A percentile compares a stretch with the other conserved stretches of the same genome.
These are phyloP conservation scores for Monarda citriodora DNA, from an alignment of 305 asterid genomes.

Conservation along the genomic window DNA sequence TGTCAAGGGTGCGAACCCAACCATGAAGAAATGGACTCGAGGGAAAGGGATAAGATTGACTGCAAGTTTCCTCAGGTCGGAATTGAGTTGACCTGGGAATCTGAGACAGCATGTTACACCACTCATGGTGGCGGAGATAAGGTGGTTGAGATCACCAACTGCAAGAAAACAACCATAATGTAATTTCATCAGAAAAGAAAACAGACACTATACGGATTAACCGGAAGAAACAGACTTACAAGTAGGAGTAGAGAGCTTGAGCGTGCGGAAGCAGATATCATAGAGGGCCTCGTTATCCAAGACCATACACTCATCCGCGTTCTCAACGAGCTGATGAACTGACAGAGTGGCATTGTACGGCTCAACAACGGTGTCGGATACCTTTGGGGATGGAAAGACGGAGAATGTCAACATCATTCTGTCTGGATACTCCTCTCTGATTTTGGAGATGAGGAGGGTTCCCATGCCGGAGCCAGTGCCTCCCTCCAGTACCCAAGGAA, in stretches of 20 bases:
- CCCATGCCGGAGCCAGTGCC: slow-evolving; percentile 75
- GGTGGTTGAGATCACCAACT: slow-evolving; percentile 70
- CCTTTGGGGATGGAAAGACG: slow-evolving; percentile 60
- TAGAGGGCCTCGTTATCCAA: slow-evolving; percentile 64
- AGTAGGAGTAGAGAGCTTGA: slow-evolving; percentile 59
- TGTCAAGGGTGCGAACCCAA: slow-evolving; percentile 53
- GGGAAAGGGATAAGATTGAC: slow-evolving; percentile 66
- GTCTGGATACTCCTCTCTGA: slow-evolving; percentile 63
- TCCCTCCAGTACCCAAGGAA: slow-evolving; percentile 64
- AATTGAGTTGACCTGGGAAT: slow-evolving; percentile 56
- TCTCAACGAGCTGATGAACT: slow-evolving; percentile 64
- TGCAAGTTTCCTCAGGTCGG: slow-evolving; percentile 51
- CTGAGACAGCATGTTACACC: slow-evolving; percentile 66
- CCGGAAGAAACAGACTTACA: slow-evolving; percentile 30
- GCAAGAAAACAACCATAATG: slow-evolving; percentile 8
- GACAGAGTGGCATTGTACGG: slow-evolving; percentile 65
- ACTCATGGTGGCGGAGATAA: slow-evolving; percentile 61
- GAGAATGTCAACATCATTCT: slow-evolving; percentile 66
- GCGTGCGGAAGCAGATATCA: slow-evolving; percentile 62
- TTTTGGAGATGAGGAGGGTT: slow-evolving; percentile 61
- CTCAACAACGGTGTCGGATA: slow-evolving; percentile 63
- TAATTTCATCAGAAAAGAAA: not conserved
- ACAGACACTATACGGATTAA: not conserved
- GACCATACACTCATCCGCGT: slow-evolving; percentile 68
- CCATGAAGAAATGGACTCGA: slow-evolving; percentile 61